Evolutionary conservation across 768 basidiomycete species (phyloP).

Genomic region (Hygrocybe coccinea): DNA sequence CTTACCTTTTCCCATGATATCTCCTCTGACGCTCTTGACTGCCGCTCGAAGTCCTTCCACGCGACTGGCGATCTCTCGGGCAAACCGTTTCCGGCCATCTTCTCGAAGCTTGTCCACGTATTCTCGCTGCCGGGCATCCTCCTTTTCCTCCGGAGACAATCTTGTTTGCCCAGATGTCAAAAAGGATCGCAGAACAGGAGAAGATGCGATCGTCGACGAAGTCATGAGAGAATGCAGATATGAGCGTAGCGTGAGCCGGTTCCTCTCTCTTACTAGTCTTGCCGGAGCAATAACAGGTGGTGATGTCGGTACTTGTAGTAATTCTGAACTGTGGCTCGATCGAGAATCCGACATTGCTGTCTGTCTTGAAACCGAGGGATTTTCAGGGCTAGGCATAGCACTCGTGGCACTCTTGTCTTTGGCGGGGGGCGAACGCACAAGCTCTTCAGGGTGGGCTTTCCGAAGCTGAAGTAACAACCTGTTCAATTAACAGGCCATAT

Average conservation of each 20-base stretch:
- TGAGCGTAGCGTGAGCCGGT: conserved; percentile 86
- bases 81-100: conserved; percentile 81
- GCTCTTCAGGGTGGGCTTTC: conserved; percentile 78
- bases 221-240: conserved; percentile 82
- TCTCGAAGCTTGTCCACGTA: conserved; percentile 86
- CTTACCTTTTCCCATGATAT: conserved; percentile 80
- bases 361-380: not conserved
- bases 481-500: conserved; percentile 1
- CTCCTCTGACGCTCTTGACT: conserved; percentile 85
- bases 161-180: conserved; percentile 70
- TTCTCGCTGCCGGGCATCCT: conserved; percentile 75
- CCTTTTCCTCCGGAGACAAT: conserved; percentile 65
- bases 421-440: conserved; percentile 75
- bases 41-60: conserved; percentile 84
- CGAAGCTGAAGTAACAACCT: conserved; percentile 54
- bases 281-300: conserved; percentile 28
- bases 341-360: not conserved
- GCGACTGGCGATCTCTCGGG: conserved; percentile 75
- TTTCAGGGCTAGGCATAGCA: conserved; percentile 8
- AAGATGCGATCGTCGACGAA: conserved; percentile 69
- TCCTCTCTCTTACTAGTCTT: conserved; percentile 85
- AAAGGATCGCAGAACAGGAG: conserved; percentile 83
- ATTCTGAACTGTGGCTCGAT: conserved; percentile 6
- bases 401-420: conserved; percentile 64
- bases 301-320: conserved; percentile 14